phyloP scores from a whole-genome alignment of 2,329 filamentous ascomycete genomes.

The Penicillium occitanis region DNA sequence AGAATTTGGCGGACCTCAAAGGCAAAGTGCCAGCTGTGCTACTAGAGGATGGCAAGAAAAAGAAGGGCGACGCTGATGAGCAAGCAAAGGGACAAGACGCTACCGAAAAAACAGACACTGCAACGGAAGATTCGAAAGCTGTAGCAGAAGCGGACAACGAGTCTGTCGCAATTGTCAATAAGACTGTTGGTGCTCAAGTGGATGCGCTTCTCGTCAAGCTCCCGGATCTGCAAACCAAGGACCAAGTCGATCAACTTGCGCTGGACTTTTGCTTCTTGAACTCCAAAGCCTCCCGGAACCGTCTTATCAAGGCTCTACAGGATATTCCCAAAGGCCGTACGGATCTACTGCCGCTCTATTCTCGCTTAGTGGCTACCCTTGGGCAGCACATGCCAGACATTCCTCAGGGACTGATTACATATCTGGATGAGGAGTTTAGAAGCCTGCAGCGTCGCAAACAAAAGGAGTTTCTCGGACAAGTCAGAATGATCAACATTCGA shows the following conservation, averaged over 20 bases:
- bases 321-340: conserved; percentile 93
- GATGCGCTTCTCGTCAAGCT: conserved; percentile 83
- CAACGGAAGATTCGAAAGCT: conserved; percentile 52
- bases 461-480: conserved; percentile 94
- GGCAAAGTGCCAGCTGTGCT: conserved; percentile 93
- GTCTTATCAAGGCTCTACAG: conserved; percentile 86
- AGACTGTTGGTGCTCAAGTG: conserved; percentile 94
- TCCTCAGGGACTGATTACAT: conserved; percentile 84
- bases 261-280: conserved; percentile 98
- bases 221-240: conserved; percentile 89
- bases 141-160: conserved; percentile 68
- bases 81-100: conserved; percentile 61
- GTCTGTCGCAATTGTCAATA: conserved; percentile 94
- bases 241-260: conserved; percentile 85
- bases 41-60: conserved; percentile 92
- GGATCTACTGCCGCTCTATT: conserved; percentile 86
- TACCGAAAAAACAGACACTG: conserved; percentile 36
- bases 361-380: conserved; percentile 88
- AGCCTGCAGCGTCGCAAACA: conserved; percentile 95
- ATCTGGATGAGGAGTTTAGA: conserved; percentile 94
- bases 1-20: conserved; percentile 91
- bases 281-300: conserved; percentile 94
- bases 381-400: conserved; percentile 93
- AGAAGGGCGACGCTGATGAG: conserved; percentile 79
- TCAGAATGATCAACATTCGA: conserved; percentile 91